These are phyloP conservation scores for Capsicum pubescens DNA, from an alignment of 257 asterid species.

Conservation along the genomic window DNA sequence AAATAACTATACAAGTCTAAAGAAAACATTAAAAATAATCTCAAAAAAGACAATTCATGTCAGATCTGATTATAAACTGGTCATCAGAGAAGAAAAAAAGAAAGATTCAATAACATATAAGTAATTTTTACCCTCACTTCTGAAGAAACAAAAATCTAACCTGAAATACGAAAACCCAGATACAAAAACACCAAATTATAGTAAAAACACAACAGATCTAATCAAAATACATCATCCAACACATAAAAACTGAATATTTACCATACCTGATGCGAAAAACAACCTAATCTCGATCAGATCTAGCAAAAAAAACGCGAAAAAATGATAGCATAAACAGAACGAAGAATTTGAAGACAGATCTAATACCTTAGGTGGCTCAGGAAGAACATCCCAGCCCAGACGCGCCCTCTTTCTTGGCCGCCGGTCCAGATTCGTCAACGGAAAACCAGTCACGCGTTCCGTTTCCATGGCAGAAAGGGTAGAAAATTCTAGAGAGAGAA, in stretches of 20 bases:
- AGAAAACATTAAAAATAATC: not conserved
- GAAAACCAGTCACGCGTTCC: conserved; percentile 89
- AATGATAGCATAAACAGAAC: not conserved
- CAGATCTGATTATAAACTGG: not conserved
- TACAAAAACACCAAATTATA: conserved; percentile 9
- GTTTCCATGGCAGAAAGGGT: conserved; percentile 66
- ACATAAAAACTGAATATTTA: not conserved
- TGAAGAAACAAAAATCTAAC: not conserved
- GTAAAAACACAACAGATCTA: not conserved
- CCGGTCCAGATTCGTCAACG: conserved; percentile 62
- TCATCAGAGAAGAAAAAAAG: not conserved
- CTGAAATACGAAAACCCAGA: conserved; percentile 1
- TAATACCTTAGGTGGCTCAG: conserved; percentile 70
- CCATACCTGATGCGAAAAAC: conserved; percentile 49
- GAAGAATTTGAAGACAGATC: conserved; percentile 34
- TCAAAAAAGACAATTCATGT: not conserved
- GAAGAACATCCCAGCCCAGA: conserved; percentile 91
- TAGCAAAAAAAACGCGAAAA: conserved; percentile 38
- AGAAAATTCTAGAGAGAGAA: conserved; percentile 35
- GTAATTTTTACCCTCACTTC: not conserved
- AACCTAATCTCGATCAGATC: conserved; percentile 53
- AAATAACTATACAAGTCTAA: not conserved
- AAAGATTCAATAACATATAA: not conserved
- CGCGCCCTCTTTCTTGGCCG: conserved; percentile 85
- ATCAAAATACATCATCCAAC: not conserved